Conservation (phyloP, 352 stramenopile genomes). For the Pythium phragmitis region DNA sequence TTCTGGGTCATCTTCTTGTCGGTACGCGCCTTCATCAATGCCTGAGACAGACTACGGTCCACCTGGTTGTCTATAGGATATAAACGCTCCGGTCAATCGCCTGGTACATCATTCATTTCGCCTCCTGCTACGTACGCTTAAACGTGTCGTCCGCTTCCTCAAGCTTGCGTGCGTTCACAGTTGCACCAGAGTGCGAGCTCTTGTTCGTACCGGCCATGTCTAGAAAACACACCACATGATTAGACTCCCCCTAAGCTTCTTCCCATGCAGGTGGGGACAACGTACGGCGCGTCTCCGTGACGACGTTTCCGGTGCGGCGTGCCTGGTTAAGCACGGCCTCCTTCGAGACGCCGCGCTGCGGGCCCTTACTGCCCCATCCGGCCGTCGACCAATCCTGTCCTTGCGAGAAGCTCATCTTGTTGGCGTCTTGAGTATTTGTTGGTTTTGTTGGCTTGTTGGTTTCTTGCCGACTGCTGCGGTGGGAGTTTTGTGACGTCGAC, state of each 20-base stretch:
- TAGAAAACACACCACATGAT: constrained; percentile 18
- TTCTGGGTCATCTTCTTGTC: constrained; percentile 99
- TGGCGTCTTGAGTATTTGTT: constrained; percentile 1
- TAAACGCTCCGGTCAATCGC: not conserved
- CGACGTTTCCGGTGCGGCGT: constrained; percentile 63
- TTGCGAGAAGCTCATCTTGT: constrained; percentile 53
- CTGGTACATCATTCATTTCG: too few species aligned
- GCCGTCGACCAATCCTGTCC: constrained; percentile 78
- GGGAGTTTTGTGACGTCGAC: too few species aligned
- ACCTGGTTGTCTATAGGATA: constrained; percentile 54
- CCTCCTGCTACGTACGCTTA: constrained; percentile 57
- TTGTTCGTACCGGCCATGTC: constrained; percentile 82
- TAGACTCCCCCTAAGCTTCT: too few species aligned
- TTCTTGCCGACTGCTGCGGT: too few species aligned
- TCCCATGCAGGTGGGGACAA: not conserved
- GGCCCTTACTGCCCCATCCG: constrained; percentile 73
- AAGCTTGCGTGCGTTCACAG: constrained; percentile 89
- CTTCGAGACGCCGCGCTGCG: constrained; percentile 58
- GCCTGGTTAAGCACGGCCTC: constrained; percentile 71
- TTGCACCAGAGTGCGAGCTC: constrained; percentile 71
- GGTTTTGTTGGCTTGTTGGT: constrained; percentile 13
- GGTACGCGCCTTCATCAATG: constrained; percentile 94
- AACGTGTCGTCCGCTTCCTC: constrained; percentile 91
- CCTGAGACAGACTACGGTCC: constrained; percentile 87
- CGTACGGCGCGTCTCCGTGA: constrained; percentile 77